phyloP scores from a whole-genome alignment of 768 basidiomycete genomes.

The Boletus vermiculosoides region DNA sequence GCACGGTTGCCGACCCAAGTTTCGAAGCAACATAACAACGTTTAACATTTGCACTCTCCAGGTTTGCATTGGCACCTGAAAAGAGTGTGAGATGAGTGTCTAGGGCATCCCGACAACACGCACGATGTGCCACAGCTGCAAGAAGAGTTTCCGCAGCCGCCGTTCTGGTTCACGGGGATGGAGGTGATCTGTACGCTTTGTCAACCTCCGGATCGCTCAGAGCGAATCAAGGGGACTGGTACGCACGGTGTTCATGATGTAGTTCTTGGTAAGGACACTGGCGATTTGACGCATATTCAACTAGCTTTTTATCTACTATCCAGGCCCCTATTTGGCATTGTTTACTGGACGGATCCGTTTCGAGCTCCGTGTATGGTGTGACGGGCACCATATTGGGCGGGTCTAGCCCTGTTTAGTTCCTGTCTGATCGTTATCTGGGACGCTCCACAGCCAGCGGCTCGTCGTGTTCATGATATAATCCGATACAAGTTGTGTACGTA shows the following conservation, averaged over 20 bases:
- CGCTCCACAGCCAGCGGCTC: too few relatives aligned
- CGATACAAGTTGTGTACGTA: not conserved
- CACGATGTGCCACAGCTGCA: constrained; percentile 1
- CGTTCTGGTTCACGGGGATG: constrained; percentile 9
- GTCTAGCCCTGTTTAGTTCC: not conserved
- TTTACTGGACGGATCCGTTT: too few relatives aligned
- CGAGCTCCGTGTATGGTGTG: too few relatives aligned
- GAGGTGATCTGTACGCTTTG: not conserved
- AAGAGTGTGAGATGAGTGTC: not conserved
- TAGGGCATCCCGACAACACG: not conserved
- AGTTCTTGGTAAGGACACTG: not conserved
- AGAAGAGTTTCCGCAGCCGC: not conserved
- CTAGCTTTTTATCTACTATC: not conserved
- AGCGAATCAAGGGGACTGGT: not conserved
- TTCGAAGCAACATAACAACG: too few relatives aligned
- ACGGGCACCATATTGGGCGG: not conserved
- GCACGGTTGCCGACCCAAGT: too few relatives aligned
- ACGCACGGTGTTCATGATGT: constrained; percentile 12
- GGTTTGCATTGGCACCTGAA: not conserved
- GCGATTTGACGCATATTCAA: not conserved
- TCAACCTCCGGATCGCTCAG: not conserved
- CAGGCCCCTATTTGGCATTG: not conserved
- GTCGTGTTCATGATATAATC: too few relatives aligned
- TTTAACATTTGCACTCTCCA: not conserved
- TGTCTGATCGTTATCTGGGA: not conserved